phyloP scores from a whole-genome alignment of 768 basidiomycete species.

The Mycena vulgaris region DNA sequence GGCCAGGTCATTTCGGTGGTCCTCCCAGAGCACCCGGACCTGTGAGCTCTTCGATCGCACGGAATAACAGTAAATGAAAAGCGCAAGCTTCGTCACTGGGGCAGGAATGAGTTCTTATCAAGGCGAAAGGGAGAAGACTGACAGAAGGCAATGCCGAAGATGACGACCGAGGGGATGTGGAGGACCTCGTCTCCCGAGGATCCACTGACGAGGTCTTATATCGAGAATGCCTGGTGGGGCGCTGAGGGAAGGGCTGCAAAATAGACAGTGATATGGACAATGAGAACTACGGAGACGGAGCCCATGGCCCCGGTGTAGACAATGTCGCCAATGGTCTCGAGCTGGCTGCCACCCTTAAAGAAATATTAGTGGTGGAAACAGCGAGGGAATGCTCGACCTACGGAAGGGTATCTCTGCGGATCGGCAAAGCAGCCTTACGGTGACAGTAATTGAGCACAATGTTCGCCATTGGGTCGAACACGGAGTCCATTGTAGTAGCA shows the following conservation, averaged over 20 bases:
- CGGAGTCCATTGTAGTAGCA: conserved; percentile 72
- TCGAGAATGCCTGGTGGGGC: conserved; percentile 17
- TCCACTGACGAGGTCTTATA: conserved; percentile 52
- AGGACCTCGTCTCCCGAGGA: conserved; percentile 41
- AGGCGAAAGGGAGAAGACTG: conserved; percentile 10
- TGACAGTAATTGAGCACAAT: conserved; percentile 63
- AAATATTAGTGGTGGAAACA: conserved; percentile 35
- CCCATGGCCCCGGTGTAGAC: conserved; percentile 56
- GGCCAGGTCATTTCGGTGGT: conserved; percentile 61
- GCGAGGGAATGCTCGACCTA: conserved; percentile 62
- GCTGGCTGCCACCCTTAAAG: conserved; percentile 59
- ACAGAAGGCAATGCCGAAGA: conserved; percentile 71
- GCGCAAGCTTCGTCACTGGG: conserved; percentile 65
- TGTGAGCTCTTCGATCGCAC: conserved; percentile 65
- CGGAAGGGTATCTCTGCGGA: conserved; percentile 44
- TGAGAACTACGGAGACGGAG: conserved; percentile 36
- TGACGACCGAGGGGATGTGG: conserved; percentile 68
- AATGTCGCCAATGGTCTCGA: conserved; percentile 70
- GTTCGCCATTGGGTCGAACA: conserved; percentile 65
- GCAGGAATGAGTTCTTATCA: no score
- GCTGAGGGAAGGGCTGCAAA: not conserved
- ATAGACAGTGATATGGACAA: conserved; percentile 53
- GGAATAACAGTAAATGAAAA: conserved; percentile 74
- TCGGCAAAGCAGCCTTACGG: conserved; percentile 49
- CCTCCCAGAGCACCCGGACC: conserved; percentile 75